Base-by-base conservation (phyloP, 768 basidiomycete genomes). In the Trametes meyenii region DNA sequence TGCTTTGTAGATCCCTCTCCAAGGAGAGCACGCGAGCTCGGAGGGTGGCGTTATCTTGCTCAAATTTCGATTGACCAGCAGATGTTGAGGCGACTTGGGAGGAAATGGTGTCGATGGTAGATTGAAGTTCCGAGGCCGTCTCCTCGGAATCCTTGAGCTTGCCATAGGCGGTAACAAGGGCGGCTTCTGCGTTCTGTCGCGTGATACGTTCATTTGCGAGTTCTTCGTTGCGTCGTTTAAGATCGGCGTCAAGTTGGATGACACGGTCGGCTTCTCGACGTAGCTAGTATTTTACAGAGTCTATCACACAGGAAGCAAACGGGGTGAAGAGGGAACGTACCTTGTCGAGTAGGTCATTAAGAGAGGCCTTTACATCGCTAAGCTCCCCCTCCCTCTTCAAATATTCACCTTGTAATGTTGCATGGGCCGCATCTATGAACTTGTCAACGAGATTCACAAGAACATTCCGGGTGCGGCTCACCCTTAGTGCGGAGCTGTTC, bases 21-120 rank as follows among this genome's bases (percentile, higher is more conserved):
- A 89, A 76, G 66, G 89, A 86, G 43, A 79, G 81, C 35, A 89
- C 77, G 16, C 85, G 82, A 26, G 75, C 73, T 61, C 88, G 85
- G 13, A 88, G 79, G 7, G 72, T 77, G 36, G 70, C 61, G 64
- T 89, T 89, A 60, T 89, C 88, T 54, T 77, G 78, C 69, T 85
- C 80, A 29, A 87, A 71, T 60, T 81, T 82, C n/a, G 68, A 68
- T 12, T 74, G 71, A 35, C 77, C 79, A 42, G 75, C 60, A 40
- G 74, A 75, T 29, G 81, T 77, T 11, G 77, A 71, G 61, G 84
- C 78, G 2, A 84, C 84, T n/a, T 79, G 77, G 52, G 78, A 75
- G 2, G 86, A 85, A 43, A 87, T 64, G 11, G 78, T 76, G 51
- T 85, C 83, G 17, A 90, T 75, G 43, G 78, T 81, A 35, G 79